A percentile compares a stretch with the other conserved stretches of the same genome.
Conservation (phyloP, 306 rosid species). For the Rosa multiflora region DNA sequence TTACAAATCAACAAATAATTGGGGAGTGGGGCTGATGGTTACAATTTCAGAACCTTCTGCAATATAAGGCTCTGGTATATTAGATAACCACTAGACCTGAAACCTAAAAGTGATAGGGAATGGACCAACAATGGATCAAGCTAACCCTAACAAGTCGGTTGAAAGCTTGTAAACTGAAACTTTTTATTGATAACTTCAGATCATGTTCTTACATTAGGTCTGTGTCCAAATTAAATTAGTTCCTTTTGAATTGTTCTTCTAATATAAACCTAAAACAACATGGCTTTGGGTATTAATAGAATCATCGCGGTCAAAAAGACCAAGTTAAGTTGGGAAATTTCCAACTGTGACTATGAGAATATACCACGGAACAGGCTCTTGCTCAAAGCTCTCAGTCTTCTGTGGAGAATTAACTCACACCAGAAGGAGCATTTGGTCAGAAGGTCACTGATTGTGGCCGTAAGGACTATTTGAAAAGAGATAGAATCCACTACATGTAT, state of each 20-base stretch:
- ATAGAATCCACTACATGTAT: background rate
- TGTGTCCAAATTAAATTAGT: background rate
- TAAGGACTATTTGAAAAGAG: background rate
- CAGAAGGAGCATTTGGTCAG: background rate
- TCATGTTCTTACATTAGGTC: background rate
- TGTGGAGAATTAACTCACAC: background rate
- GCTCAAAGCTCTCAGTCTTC: background rate
- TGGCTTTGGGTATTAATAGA: background rate
- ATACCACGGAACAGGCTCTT: background rate
- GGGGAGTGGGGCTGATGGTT: background rate
- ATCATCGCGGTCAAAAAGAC: background rate
- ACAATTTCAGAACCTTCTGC: background rate
- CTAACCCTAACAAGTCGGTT: background rate
- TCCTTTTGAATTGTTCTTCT: background rate
- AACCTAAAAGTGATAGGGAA: background rate
- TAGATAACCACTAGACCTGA: background rate
- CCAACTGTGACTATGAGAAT: background rate
- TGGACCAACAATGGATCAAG: background rate
- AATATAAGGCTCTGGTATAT: background rate
- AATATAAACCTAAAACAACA: background rate
- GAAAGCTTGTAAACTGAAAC: background rate
- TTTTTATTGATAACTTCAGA: background rate
- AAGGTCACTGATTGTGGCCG: background rate
- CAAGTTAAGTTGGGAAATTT: background rate
- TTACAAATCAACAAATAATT: background rate